Base-by-base conservation (phyloP, 768 basidiomycete species). In the Pholiota conissans region DNA sequence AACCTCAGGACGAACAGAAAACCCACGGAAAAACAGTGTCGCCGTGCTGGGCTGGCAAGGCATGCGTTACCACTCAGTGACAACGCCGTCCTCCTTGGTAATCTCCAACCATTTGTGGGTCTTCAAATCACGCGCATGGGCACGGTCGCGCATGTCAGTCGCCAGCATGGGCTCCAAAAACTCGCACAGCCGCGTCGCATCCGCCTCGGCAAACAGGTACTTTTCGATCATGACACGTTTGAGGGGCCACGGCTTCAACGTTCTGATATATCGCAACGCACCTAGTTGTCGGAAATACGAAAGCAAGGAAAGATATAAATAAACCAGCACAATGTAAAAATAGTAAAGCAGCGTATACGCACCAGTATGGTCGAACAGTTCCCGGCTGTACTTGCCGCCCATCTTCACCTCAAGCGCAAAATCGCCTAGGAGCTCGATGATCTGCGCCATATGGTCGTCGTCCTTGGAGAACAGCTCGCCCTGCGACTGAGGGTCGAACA, bases 361-460 rank as follows among this genome's bases (percentile, higher is more conserved):
- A 83, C 89, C 89, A 61, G 78, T 73, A 61, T 84, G 80, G 62
- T 91, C 92, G 69, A 96, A 96, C 60, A 96, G 71, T 65, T 96
- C 92, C 53, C 87, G 81, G 62, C 89, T 90, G 70, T 88, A 94
- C 65, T 85, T 88, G 29, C 95, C 94, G 24, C 86, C 87, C 81
- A 89, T 85, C 75, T 92, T 94, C 42, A 89, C 79, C 49, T 85
- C 82, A 26, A 86, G 65, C 13, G 84, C 74, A 60, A 88, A 85
- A 72, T 94, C 90, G 30, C 94, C 94, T 57, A 95, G 74, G 9
- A 97, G 78, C 76, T 97, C 95, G 55, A 95, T 88, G 60, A 96
- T 92, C 75, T 95, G 94, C 32, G 95, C 95, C 82, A 95, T 85
- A 65, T 97, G 95, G 70, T 98, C 96, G 67, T 95, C 94, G 71